Evolutionary conservation across 371 early-diverging fungal genomes (phyloP).

Genomic region (Saksenaea vasiformis): DNA sequence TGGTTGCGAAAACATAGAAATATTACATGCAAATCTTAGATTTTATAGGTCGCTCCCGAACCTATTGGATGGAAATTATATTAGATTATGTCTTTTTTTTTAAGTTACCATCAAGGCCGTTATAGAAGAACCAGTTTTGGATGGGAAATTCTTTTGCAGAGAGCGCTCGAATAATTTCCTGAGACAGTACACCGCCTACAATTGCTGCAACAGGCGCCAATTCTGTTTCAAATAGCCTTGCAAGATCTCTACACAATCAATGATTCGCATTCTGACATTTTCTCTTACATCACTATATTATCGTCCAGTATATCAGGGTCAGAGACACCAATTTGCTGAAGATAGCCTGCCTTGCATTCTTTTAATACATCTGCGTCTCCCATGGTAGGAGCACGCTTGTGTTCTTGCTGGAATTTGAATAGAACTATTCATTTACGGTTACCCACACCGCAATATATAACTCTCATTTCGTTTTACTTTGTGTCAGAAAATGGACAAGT

Average conservation of each 20-base stretch:
- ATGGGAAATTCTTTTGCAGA: slow-evolving; percentile 81
- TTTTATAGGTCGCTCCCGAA: slow-evolving; percentile 9
- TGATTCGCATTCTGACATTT: not conserved
- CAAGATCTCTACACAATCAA: slow-evolving; percentile 36
- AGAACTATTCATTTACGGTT: slow-evolving; percentile 23
- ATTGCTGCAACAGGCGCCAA: slow-evolving; percentile 80
- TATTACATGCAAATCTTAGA: slow-evolving; percentile 4
- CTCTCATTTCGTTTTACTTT: slow-evolving; percentile 35
- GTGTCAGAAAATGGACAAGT: slow-evolving; percentile 52
- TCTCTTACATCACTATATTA: slow-evolving; percentile 50
- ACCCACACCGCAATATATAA: too few relatives aligned
- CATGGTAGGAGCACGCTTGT: slow-evolving; percentile 25
- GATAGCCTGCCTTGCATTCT: slow-evolving; percentile 17
- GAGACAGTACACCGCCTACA: slow-evolving; percentile 87
- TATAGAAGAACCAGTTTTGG: slow-evolving; percentile 80
- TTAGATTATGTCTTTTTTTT: not conserved
- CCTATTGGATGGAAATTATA: slow-evolving; percentile 9
- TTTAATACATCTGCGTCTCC: slow-evolving; percentile 19
- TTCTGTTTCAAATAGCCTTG: slow-evolving; percentile 55
- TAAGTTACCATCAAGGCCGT: slow-evolving; percentile 61
- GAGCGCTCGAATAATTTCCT: slow-evolving; percentile 84
- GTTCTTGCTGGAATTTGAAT: slow-evolving; percentile 32
- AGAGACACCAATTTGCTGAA: slow-evolving; percentile 37
- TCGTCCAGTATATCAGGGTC: slow-evolving; percentile 43
- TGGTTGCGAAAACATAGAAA: not conserved